A percentile compares a stretch with the other conserved stretches of the same genome.
phyloP scores from a whole-genome alignment of 1,139 yeast genomes.

The Nakaseomyces sp. region DNA sequence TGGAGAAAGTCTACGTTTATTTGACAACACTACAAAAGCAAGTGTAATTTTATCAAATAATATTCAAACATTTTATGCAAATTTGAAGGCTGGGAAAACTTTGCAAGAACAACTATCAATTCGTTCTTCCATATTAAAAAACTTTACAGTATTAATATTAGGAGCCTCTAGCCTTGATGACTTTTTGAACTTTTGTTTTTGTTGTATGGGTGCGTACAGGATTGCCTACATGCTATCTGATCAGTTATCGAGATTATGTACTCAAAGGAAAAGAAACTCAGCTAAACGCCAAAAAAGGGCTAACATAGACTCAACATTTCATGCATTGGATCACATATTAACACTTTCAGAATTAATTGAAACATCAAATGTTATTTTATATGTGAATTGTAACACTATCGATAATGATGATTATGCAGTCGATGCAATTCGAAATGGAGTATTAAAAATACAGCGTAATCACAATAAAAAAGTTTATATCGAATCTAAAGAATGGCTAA shows the following conservation, averaged over 20 bases:
- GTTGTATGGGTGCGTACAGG: slow-evolving; percentile 19
- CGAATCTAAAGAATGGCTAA: slow-evolving; percentile 61
- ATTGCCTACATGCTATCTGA: slow-evolving; percentile 5
- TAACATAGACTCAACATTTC: neutral
- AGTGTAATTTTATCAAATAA: slow-evolving; percentile 31
- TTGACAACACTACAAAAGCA: slow-evolving; percentile 14
- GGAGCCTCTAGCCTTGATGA: slow-evolving; percentile 24
- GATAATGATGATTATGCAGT: slow-evolving; percentile 1
- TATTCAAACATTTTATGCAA: slow-evolving; percentile 27
- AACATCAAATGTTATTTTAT: neutral
- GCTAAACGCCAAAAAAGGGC: slow-evolving; percentile 2
- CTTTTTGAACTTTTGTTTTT: slow-evolving; percentile 23
- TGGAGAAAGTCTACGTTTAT: slow-evolving; percentile 40
- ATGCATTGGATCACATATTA: neutral
- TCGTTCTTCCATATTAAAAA: slow-evolving; percentile 9
- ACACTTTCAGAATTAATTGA: neutral
- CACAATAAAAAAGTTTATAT: slow-evolving; percentile 8
- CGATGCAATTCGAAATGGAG: neutral
- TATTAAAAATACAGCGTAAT: neutral
- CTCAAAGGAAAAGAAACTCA: slow-evolving; percentile 10
- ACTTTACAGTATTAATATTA: slow-evolving; percentile 19
- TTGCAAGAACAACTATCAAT: slow-evolving; percentile 15
- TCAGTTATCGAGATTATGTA: slow-evolving; percentile 6
- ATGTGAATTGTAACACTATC: slow-evolving; percentile 2
- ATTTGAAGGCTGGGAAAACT: slow-evolving; percentile 22